phyloP scores from a whole-genome alignment of 306 rosid genomes.

The Argentina anserina region DNA sequence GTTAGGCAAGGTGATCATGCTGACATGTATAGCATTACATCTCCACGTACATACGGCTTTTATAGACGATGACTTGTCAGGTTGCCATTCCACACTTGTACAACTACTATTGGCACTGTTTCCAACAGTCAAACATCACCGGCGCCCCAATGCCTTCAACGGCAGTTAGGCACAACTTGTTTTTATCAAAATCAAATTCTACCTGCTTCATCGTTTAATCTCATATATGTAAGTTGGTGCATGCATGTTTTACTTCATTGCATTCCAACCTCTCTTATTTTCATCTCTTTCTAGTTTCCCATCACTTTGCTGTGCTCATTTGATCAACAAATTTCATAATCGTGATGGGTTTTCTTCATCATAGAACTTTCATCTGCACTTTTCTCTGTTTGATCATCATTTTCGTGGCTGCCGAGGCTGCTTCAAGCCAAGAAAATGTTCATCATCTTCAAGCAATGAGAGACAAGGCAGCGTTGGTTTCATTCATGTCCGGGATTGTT shows the following conservation, averaged over 20 bases:
- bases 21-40: conserved; percentile 23
- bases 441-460: conserved; percentile 18
- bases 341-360: conserved; percentile 28
- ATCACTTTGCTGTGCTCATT: conserved; percentile 13
- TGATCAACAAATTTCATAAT: conserved; percentile 15
- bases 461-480: conserved; percentile 52
- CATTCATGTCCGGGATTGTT: conserved; percentile 64
- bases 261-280: conserved; percentile 14
- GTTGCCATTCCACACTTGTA: conserved; percentile 7
- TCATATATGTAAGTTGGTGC: conserved; percentile 9
- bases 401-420: conserved; percentile 19
- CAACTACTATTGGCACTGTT: conserved; percentile 13
- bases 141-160: conserved; percentile 45
- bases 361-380: conserved; percentile 25
- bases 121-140: conserved; percentile 56
- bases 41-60: not conserved
- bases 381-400: conserved; percentile 26
- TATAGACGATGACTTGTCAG: not conserved
- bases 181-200: conserved; percentile 11
- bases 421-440: conserved; percentile 26
- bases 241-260: conserved; percentile 11
- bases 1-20: conserved; percentile 25
- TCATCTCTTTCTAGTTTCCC: conserved; percentile 1
- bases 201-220: conserved; percentile 9
- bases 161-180: conserved; percentile 64